phyloP scores from a whole-genome alignment of 352 stramenopile species.

The Phytophthora pluvialis region DNA sequence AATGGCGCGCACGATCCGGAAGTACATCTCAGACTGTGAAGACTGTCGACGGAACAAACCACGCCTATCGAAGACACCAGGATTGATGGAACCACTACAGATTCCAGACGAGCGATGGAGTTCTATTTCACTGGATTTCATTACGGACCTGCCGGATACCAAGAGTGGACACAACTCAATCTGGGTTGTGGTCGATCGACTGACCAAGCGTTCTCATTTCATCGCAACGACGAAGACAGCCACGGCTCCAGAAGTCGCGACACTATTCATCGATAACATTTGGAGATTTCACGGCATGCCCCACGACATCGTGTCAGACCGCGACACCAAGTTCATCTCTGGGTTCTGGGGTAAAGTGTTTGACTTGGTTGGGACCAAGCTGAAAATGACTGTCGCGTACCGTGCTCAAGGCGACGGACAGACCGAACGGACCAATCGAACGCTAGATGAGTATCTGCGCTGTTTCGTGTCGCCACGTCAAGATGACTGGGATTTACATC shows the following conservation, averaged over 20 bases:
- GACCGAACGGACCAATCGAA: no score
- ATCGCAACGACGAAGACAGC: constrained; percentile 14
- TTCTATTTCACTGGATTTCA: constrained; percentile 19
- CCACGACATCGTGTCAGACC: constrained; percentile 2
- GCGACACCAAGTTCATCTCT: constrained; percentile 1
- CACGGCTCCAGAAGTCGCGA: constrained; percentile 1
- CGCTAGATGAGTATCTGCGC: constrained; percentile 2
- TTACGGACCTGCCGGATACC: constrained; percentile 15
- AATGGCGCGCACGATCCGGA: constrained; percentile 1
- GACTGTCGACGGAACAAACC: constrained; percentile 17
- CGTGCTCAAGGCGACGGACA: no score
- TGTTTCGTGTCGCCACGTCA: not conserved
- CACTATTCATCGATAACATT: constrained; percentile 11
- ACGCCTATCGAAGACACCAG: constrained; percentile 8
- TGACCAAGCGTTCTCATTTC: constrained; percentile 7
- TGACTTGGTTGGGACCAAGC: no score
- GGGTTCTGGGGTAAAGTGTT: constrained; percentile 1
- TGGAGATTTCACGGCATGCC: constrained; percentile 1
- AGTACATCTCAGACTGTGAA: constrained; percentile 14
- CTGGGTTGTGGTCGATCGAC: constrained; percentile 7
- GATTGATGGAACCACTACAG: constrained; percentile 8
- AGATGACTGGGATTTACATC: no score
- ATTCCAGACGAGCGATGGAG: constrained; percentile 19
- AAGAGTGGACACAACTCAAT: constrained; percentile 2
- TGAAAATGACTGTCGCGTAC: no score